Percentiles rank a stretch among this genome's conserved stretches.
These are phyloP conservation scores for Chaetomium strumarium DNA, from an alignment of 2,329 filamentous ascomycete genomes.

Conservation along the genomic window DNA sequence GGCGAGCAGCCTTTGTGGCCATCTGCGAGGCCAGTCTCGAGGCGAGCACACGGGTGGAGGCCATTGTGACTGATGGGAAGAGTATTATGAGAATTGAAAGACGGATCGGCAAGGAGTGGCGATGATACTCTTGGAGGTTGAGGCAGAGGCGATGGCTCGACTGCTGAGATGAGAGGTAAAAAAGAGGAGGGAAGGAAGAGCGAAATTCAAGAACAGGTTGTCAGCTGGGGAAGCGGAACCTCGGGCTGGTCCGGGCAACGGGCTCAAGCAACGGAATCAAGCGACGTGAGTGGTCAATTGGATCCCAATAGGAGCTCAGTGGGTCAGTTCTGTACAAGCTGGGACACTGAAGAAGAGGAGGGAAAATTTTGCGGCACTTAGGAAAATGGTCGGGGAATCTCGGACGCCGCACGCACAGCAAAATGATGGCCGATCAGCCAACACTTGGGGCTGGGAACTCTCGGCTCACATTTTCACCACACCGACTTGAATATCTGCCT, in stretches of 20 bases:
- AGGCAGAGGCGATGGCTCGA: slow-evolving; percentile 20
- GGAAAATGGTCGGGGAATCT: slow-evolving; percentile 23
- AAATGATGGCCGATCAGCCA: slow-evolving; percentile 11
- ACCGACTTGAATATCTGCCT: background rate
- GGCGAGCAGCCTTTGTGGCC: slow-evolving; percentile 72
- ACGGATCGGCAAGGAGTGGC: slow-evolving; percentile 33
- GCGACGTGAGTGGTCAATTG: slow-evolving; percentile 28
- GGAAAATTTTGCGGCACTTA: slow-evolving; percentile 26
- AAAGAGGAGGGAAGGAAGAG: slow-evolving; percentile 26
- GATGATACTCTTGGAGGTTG: slow-evolving; percentile 27
- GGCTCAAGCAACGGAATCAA: slow-evolving; percentile 23
- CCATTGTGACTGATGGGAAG: slow-evolving; percentile 65
- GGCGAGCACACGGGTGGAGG: slow-evolving; percentile 69
- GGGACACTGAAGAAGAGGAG: slow-evolving; percentile 14
- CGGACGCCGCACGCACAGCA: slow-evolving; percentile 16
- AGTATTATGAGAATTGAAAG: slow-evolving; percentile 29
- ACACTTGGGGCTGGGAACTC: background rate
- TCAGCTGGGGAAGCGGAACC: slow-evolving; percentile 26
- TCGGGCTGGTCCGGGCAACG: slow-evolving; percentile 29
- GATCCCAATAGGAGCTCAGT: slow-evolving; percentile 26
- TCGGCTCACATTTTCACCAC: background rate
- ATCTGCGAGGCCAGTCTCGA: slow-evolving; percentile 72
- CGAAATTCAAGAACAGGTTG: slow-evolving; percentile 26
- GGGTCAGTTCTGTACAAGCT: slow-evolving; percentile 23
- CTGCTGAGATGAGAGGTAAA: slow-evolving; percentile 26